phyloP scores from a whole-genome alignment of 192 early-diverging fungal genomes.

The Rhizophagus prolifer region DNA sequence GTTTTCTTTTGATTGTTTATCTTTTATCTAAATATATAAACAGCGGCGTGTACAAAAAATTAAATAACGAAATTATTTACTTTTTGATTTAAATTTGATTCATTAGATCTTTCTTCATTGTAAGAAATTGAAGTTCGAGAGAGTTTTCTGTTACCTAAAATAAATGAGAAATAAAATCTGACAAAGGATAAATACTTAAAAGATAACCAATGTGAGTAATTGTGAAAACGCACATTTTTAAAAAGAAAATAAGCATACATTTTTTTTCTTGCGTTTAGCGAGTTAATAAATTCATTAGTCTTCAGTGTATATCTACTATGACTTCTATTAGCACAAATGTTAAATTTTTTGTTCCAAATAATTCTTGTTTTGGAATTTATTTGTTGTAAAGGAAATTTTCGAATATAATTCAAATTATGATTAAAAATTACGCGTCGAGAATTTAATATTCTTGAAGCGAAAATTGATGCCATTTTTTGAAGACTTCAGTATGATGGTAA shows the following conservation, averaged over 20 bases:
- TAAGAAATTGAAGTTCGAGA: neutral
- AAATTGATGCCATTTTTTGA: neutral
- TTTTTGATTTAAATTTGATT: neutral
- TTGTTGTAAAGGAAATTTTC: neutral
- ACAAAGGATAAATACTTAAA: neutral
- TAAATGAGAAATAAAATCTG: neutral
- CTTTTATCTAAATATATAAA: constrained; percentile 4
- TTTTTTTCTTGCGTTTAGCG: neutral
- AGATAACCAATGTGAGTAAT: neutral
- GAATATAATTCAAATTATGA: neutral
- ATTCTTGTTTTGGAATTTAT: neutral
- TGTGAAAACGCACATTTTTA: no score
- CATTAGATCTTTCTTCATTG: neutral
- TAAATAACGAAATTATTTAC: neutral
- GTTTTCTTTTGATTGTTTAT: constrained; percentile 55
- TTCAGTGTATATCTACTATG: neutral
- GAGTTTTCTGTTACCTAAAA: neutral
- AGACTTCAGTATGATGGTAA: no score
- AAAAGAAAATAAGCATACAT: neutral
- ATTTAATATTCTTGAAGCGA: neutral
- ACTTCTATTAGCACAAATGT: neutral
- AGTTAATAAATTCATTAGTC: neutral
- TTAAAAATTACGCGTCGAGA: neutral
- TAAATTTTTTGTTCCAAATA: neutral
- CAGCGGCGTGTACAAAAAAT: neutral